Evolutionary conservation across 306 rosid species (phyloP), one percentile per base, ranked within the genome.

Genomic region (Trifolium pratense): DNA sequence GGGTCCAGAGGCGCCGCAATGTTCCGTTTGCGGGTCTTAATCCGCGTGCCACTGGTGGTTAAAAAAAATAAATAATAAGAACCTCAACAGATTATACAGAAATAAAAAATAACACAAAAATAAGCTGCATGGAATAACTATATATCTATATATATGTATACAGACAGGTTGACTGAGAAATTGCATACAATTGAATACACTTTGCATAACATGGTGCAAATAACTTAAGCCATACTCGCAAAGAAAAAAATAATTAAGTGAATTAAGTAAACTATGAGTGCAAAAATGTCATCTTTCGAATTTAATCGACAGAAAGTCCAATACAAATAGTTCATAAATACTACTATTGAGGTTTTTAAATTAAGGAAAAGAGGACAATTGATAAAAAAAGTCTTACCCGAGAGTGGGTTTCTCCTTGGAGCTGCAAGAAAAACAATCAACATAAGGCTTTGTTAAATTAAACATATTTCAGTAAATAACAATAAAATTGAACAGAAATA

Each of bases 21-120:
- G 81, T 95, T 95, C 96, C 99, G 99, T 95, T 95, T 95, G 99
- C 99, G 99, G 99, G 99, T 95, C 97, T 95, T 95, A 92, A 95
- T 95, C 99, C 99, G 99, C 99, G 99, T 95, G 79, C 99, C 99
- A 82, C 99, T 95, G 80, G 16, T 74, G 39, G 66, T 65, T 43
- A 12, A 31, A 29, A 82, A 14, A 62, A 73, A 21, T 39, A 42
- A 69, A 56, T 25, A 16, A 74, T 58, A 52, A 45, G 5, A 57
- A n/a, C 9, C 37, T 15, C 29, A 46, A 45, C 45, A 63, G 39
- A 73, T 21, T 17, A 34, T 9, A 29, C 6, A 21, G 14, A 65
- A 6, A 51, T 39, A 32, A 36, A 10, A 71, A 40, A 40, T 51
- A 23, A n/a, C 40, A 4, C 53, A 3, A 26, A 52, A 12, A 71